A percentile compares a stretch with the other conserved stretches of the same genome.
Evolutionary conservation across 1,139 yeast genomes (phyloP).

Genomic region (Candida gigantensis): DNA sequence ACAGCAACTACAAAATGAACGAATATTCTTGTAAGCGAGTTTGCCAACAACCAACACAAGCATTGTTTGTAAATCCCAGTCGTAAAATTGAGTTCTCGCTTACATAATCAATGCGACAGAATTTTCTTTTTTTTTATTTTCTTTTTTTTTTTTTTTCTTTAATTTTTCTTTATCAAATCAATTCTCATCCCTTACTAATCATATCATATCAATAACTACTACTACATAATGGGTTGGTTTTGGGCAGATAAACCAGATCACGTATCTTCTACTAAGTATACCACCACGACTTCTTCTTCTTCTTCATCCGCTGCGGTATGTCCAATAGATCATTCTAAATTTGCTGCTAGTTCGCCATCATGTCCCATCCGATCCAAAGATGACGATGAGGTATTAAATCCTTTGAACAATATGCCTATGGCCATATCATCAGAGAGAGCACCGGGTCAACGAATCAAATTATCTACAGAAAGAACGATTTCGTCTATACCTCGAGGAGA

Average conservation of each 20-base stretch:
- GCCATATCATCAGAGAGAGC: constrained; percentile 64
- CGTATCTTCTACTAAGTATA: constrained; percentile 2
- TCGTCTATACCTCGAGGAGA: constrained; percentile 89
- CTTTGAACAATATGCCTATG: constrained; percentile 88
- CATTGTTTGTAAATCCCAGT: no score
- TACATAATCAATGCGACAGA: background rate
- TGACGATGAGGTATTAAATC: constrained; percentile 50
- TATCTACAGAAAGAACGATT: constrained; percentile 81
- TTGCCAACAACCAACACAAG: no score
- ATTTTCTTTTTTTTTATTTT: background rate
- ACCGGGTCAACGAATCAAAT: constrained; percentile 75
- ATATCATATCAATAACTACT: background rate
- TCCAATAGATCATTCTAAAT: constrained; percentile 32
- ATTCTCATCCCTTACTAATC: constrained; percentile 3
- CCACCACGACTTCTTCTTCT: constrained; percentile 9
- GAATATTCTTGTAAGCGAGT: no score
- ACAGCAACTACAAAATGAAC: no score
- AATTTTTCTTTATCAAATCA: constrained; percentile 4
- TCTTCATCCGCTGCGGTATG: constrained; percentile 19
- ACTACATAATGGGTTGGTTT: constrained; percentile 73
- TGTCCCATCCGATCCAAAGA: constrained; percentile 13
- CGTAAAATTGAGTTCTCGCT: no score
- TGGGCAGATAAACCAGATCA: constrained; percentile 54
- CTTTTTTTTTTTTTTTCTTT: constrained; percentile 1
- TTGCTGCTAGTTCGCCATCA: constrained; percentile 9